Conservation (phyloP, 345 rosid species). For the Mercurialis annua region DNA sequence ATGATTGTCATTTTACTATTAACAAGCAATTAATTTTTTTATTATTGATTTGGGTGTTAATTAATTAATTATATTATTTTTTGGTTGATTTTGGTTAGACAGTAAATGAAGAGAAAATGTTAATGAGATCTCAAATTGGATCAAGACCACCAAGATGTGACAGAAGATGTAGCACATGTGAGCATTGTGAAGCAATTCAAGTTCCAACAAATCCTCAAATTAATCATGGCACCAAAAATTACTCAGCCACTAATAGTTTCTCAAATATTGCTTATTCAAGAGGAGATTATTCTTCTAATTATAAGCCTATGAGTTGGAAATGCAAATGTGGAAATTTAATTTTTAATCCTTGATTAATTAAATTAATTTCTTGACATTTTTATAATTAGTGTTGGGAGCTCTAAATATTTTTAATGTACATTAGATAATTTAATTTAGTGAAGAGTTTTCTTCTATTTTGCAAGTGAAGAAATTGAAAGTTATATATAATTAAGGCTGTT, state of each 20-base stretch:
- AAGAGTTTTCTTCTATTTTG: neutral
- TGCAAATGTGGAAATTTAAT: constrained; percentile 91
- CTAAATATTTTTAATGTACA: neutral
- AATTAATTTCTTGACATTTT: neutral
- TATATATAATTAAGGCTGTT: too few relatives aligned
- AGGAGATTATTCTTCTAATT: constrained; percentile 64
- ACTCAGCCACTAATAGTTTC: constrained; percentile 15
- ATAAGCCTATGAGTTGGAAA: constrained; percentile 96
- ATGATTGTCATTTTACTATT: too few relatives aligned
- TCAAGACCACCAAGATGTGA: constrained; percentile 89
- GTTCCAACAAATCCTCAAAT: constrained; percentile 76
- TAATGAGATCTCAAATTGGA: constrained; percentile 65
- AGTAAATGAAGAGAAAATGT: constrained; percentile 33
- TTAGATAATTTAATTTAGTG: neutral
- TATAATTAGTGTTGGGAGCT: neutral
- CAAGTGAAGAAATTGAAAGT: too few relatives aligned
- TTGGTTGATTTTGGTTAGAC: constrained; percentile 19
- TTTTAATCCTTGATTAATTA: constrained; percentile 57
- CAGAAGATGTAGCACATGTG: constrained; percentile 74
- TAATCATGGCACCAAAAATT: constrained; percentile 23
- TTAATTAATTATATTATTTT: neutral
- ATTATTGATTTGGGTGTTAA: neutral
- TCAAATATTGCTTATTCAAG: constrained; percentile 42
- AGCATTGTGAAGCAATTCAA: constrained; percentile 82
- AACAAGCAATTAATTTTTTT: too few relatives aligned